Conservation (phyloP, 208 protist species). For the Acanthamoeba royreba region DNA sequence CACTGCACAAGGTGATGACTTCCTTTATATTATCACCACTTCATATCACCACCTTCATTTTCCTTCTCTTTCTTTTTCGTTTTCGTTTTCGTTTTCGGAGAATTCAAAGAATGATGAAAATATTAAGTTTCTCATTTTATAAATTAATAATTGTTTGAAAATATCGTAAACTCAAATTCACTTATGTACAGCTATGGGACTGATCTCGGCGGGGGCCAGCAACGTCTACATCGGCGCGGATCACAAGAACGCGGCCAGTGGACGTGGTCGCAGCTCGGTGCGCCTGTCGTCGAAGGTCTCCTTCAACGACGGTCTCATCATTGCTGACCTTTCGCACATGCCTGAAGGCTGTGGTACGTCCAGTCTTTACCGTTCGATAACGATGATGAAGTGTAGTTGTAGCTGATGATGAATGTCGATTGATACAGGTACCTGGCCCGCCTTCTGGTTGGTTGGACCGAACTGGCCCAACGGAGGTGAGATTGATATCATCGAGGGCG, state of each 20-base stretch:
- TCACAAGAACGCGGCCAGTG: background rate
- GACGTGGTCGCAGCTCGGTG: background rate
- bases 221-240: background rate
- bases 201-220: background rate
- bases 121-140: background rate
- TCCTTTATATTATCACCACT: background rate
- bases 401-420: background rate
- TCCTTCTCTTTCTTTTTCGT: too few relatives aligned
- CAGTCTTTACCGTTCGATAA: background rate
- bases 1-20: background rate
- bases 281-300: conserved; percentile 14
- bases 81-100: too few relatives aligned
- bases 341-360: background rate
- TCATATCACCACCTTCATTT: too few relatives aligned
- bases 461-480: conserved; percentile 43
- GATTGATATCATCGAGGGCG: conserved; percentile 54
- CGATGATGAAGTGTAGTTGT: background rate
- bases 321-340: conserved; percentile 34
- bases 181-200: background rate
- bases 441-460: conserved; percentile 45
- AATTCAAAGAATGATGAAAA: too few relatives aligned
- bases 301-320: background rate
- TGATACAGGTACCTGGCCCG: conserved; percentile 26
- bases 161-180: background rate
- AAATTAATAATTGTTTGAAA: background rate